Evolutionary conservation across 164 flowering plant species (phyloP), one percentile per base, ranked within the genome.

Genomic region (Tetracentron sinense): DNA sequence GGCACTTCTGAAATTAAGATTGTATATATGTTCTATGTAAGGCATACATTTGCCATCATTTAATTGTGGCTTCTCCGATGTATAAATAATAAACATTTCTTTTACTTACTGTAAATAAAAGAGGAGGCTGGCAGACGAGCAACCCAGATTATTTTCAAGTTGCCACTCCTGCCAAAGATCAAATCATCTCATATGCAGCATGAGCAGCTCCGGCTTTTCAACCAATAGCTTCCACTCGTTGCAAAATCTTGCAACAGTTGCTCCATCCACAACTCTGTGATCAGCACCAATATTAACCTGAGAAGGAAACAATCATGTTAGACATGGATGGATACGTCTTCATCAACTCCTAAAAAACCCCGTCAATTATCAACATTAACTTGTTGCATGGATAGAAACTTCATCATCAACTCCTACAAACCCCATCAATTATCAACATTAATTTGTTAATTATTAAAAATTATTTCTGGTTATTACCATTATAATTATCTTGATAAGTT

Each of bases 221-320:
- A 89, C 73, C 28, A 74, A 74, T 44, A 59, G 79, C 72, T 94
- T 94, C 99, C 99, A 94, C 67, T 88, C 87, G 21, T 86, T 91
- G 74, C 96, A 89, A 72, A 94, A 94, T 67, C 76, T 85, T 15
- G 99, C 96, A 2, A 94, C 96, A 0, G 87, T 82, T 51, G 99
- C 96, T 52, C 99, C 99, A 75, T 91, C 99, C 65, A 91, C 74
- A 51, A 94, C 90, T 74, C 99, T 81, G 68, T 94, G 99, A 74
- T 94, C 99, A 25, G 99, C 96, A 27, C 92, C 99, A 21, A 94
- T 78, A 56, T 90, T 84, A 30, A 91, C 85, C 99, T 94, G 87
- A 61, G 19, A 42, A 52, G 12, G 23, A 48, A 72, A 28, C 30
- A 31, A 46, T 42, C 28, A 65, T 11, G 1, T 4, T 64, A 49